Evolutionary conservation across 805 yeast species (phyloP).

Genomic region (Wickerhamiella bombiphila): DNA sequence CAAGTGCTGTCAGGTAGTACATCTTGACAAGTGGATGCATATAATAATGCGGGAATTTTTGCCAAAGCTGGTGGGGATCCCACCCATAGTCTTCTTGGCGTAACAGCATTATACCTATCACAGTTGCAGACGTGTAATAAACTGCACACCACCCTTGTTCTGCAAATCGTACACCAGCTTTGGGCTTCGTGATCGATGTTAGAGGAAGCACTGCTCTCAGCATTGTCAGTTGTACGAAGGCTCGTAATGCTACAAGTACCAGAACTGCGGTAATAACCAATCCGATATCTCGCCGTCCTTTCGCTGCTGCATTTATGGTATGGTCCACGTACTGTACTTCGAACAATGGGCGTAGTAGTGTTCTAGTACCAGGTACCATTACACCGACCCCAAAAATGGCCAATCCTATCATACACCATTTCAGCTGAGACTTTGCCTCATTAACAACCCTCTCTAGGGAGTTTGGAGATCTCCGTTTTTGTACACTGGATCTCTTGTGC

Average conservation of each 20-base stretch:
- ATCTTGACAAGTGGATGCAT: constrained; percentile 40
- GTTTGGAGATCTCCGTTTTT: too few relatives aligned
- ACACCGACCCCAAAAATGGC: too few relatives aligned
- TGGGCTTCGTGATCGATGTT: constrained; percentile 31
- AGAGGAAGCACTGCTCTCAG: constrained; percentile 5
- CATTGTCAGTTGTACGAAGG: constrained; percentile 8
- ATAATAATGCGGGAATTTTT: constrained; percentile 60
- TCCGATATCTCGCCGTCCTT: constrained; percentile 12
- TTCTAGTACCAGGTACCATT: too few relatives aligned
- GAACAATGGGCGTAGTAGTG: constrained; percentile 4
- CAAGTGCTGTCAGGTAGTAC: constrained; percentile 60
- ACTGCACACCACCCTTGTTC: constrained; percentile 73
- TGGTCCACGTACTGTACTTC: constrained; percentile 9
- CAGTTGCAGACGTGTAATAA: constrained; percentile 43
- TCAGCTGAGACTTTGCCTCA: too few relatives aligned
- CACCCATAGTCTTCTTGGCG: constrained; percentile 41
- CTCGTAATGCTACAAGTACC: constrained; percentile 11
- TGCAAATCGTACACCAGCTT: constrained; percentile 53
- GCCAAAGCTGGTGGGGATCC: constrained; percentile 44
- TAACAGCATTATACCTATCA: constrained; percentile 45
- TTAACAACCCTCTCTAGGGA: too few relatives aligned
- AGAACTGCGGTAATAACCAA: constrained; percentile 8
- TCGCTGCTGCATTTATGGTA: constrained; percentile 7
- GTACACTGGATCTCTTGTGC: too few relatives aligned
- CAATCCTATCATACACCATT: too few relatives aligned